phyloP scores from a whole-genome alignment of 306 rosid species.

The Lablab purpureus region DNA sequence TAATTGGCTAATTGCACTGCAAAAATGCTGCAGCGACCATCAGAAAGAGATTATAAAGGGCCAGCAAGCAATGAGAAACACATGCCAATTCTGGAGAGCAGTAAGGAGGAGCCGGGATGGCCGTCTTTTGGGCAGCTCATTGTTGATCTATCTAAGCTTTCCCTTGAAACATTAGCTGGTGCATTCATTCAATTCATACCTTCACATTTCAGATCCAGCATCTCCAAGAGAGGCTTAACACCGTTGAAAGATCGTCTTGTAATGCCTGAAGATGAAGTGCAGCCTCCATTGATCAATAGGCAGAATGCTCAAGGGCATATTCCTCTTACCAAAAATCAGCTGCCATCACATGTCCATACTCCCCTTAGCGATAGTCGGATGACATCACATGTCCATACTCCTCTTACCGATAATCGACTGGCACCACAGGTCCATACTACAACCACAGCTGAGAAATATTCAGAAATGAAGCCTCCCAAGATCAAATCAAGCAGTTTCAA shows the following conservation, averaged over 20 bases:
- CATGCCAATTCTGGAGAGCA: slow-evolving; percentile 51
- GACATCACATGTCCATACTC: slow-evolving; percentile 55
- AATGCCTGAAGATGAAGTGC: slow-evolving; percentile 80
- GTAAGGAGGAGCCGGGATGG: slow-evolving; percentile 94
- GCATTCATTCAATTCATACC: slow-evolving; percentile 64
- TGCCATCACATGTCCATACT: slow-evolving; percentile 54
- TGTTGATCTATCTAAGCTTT: slow-evolving; percentile 76
- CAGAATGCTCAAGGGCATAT: slow-evolving; percentile 48
- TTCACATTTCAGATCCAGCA: slow-evolving; percentile 54
- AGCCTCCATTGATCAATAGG: slow-evolving; percentile 57
- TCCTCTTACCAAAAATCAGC: slow-evolving; percentile 65
- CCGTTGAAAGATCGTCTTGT: slow-evolving; percentile 78
- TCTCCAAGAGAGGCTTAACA: slow-evolving; percentile 60
- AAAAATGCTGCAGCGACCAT: slow-evolving; percentile 52
- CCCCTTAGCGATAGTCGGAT: slow-evolving; percentile 65
- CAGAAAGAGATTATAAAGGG: slow-evolving; percentile 59
- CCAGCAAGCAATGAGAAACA: slow-evolving; percentile 58
- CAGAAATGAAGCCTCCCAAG: slow-evolving; percentile 81
- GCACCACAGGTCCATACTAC: slow-evolving; percentile 62
- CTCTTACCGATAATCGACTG: slow-evolving; percentile 63
- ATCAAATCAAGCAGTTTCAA: slow-evolving; percentile 78
- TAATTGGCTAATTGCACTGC: slow-evolving; percentile 43
- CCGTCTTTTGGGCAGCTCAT: slow-evolving; percentile 86
- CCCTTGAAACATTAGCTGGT: slow-evolving; percentile 60
- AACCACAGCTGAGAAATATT: slow-evolving; percentile 61